Evolutionary conservation across 2,329 filamentous ascomycete species (phyloP).

Genomic region (Colletotrichum sp.): DNA sequence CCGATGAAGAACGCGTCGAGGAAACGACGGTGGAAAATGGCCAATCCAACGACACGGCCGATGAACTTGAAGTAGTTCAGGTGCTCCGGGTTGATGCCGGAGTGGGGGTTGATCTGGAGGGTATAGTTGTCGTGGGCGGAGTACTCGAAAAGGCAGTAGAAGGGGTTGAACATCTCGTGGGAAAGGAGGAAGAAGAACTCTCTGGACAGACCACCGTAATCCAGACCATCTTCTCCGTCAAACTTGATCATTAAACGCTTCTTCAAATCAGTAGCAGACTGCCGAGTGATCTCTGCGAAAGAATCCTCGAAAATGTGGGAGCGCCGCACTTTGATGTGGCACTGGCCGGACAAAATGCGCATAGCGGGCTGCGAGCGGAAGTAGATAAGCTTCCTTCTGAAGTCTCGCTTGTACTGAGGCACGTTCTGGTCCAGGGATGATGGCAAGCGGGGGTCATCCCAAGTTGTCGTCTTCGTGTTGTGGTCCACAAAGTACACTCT

Average conservation of each 20-base stretch:
- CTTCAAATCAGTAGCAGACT: slow-evolving; percentile 94
- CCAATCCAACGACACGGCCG: slow-evolving; percentile 92
- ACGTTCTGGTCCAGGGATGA: slow-evolving; percentile 98
- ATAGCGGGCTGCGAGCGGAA: slow-evolving; percentile 98
- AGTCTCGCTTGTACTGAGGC: slow-evolving; percentile 99
- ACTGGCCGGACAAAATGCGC: slow-evolving; percentile 93
- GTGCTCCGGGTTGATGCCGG: slow-evolving; percentile 98
- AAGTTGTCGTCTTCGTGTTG: slow-evolving; percentile 99
- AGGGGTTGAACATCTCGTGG: slow-evolving; percentile 99
- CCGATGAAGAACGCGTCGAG: slow-evolving; percentile 99
- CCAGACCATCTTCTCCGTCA: slow-evolving; percentile 95
- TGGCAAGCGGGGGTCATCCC: slow-evolving; percentile 95
- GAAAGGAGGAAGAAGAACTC: slow-evolving; percentile 99
- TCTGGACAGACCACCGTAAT: slow-evolving; percentile 96
- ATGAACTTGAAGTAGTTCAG: slow-evolving; percentile 99
- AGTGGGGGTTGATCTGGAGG: slow-evolving; percentile 98
- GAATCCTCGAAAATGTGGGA: slow-evolving; percentile 99
- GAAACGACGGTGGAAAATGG: slow-evolving; percentile 98
- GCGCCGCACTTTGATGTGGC: slow-evolving; percentile 95
- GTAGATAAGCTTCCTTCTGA: slow-evolving; percentile 97
- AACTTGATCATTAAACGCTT: slow-evolving; percentile 99
- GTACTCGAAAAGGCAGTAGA: slow-evolving; percentile 99
- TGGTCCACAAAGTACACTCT: slow-evolving; percentile 99
- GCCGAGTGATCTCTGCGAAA: slow-evolving; percentile 97
- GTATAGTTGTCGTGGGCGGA: slow-evolving; percentile 99